These are phyloP conservation scores for Kwoniella sp. DNA, from an alignment of 768 basidiomycete genomes.

Conservation along the genomic window DNA sequence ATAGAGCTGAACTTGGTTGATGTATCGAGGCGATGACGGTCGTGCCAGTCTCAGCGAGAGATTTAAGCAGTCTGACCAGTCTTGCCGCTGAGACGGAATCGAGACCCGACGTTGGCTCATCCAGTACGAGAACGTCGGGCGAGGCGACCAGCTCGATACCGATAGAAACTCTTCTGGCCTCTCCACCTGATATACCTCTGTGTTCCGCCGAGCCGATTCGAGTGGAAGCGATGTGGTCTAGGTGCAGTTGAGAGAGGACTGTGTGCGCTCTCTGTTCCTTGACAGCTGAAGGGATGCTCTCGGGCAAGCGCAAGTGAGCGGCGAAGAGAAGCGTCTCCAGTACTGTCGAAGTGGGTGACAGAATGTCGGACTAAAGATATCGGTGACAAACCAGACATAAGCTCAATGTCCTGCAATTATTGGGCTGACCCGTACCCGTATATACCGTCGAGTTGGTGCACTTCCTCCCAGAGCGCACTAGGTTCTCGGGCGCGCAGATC, in stretches of 20 bases:
- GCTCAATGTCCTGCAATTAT: no score
- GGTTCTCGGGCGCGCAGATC: no score
- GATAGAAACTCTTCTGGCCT: conserved; percentile 86
- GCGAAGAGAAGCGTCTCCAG: conserved; percentile 82
- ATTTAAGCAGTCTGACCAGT: conserved; percentile 73
- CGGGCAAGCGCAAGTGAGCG: conserved; percentile 79
- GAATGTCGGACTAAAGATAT: conserved; percentile 69
- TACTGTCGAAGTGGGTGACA: conserved; percentile 77
- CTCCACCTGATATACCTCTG: conserved; percentile 87
- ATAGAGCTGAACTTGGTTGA: conserved; percentile 83
- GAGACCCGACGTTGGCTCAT: conserved; percentile 76
- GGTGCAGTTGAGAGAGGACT: conserved; percentile 76
- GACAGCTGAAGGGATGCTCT: conserved; percentile 48
- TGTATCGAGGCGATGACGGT: conserved; percentile 83
- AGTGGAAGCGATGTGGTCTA: conserved; percentile 68
- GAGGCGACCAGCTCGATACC: conserved; percentile 83
- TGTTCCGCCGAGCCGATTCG: conserved; percentile 74
- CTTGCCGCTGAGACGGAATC: conserved; percentile 85
- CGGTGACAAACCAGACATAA: background rate
- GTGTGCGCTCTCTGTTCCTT: conserved; percentile 60
- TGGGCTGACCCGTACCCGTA: background rate
- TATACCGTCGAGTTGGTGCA: background rate
- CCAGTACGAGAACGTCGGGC: conserved; percentile 81
- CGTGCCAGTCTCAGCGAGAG: conserved; percentile 70
- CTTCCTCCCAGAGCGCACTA: background rate